These are phyloP conservation scores for Chamaecyparis obtusa DNA, from an alignment of 75 land plant genomes.

Conservation along the genomic window DNA sequence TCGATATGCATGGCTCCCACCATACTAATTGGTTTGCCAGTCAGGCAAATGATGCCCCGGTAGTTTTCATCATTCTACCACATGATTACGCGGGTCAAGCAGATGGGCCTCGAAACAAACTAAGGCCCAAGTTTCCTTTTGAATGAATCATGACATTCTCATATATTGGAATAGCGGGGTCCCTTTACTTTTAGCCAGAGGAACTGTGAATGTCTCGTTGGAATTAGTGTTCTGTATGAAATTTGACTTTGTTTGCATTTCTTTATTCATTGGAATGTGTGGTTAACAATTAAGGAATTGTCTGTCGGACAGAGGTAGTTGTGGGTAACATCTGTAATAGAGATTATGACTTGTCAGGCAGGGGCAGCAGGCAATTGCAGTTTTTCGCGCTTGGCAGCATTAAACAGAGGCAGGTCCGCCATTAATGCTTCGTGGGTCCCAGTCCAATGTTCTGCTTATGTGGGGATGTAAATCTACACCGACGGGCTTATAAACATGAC, in stretches of 20 bases:
- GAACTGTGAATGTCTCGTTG: too few relatives aligned
- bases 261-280: neutral
- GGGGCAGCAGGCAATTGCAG: neutral
- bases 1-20: neutral
- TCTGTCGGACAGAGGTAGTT: neutral
- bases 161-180: neutral
- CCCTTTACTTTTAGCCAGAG: neutral
- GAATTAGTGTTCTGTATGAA: too few relatives aligned
- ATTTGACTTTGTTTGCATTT: neutral
- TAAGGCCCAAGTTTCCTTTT: too few relatives aligned
- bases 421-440: too few relatives aligned
- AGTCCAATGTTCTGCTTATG: too few relatives aligned
- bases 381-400: too few relatives aligned
- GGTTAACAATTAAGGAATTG: neutral
- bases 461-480: too few relatives aligned
- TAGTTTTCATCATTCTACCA: neutral
- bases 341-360: neutral
- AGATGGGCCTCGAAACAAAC: neutral
- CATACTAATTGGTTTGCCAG: neutral
- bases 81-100: neutral
- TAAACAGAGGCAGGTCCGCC: too few relatives aligned
- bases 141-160: neutral
- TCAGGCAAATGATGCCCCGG: neutral
- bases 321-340: neutral
- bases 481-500: too few relatives aligned